Percentiles rank a stretch among this genome's conserved stretches.
Evolutionary conservation across 2,329 filamentous ascomycete species (phyloP).

Genomic region (Exutisphaerella laricina): DNA sequence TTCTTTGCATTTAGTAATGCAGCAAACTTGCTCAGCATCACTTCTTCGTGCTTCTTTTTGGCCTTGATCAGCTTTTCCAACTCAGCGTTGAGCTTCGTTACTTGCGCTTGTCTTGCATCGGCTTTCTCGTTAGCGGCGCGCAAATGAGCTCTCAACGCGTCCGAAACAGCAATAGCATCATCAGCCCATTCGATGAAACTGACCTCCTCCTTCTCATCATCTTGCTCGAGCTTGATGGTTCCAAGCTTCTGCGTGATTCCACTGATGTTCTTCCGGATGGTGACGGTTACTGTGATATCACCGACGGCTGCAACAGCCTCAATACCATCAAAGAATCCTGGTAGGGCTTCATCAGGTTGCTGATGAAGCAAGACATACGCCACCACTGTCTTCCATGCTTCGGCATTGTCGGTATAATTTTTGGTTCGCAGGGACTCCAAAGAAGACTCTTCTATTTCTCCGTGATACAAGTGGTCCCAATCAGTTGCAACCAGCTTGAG

Average conservation of each 20-base stretch:
- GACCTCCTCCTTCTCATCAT: conserved; percentile 53
- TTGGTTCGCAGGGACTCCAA: conserved; percentile 50
- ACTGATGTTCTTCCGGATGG: conserved; percentile 59
- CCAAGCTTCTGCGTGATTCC: conserved; percentile 71
- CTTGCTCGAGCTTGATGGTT: conserved; percentile 52
- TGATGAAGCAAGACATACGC: conserved; percentile 50
- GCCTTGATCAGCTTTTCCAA: conserved; percentile 60
- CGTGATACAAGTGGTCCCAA: conserved; percentile 54
- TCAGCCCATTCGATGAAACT: conserved; percentile 67
- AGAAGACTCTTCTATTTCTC: conserved; percentile 55
- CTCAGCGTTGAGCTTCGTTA: conserved; percentile 56
- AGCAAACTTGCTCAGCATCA: conserved; percentile 63
- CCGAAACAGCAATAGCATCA: conserved; percentile 49
- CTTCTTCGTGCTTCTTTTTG: conserved; percentile 62
- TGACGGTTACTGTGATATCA: conserved; percentile 52
- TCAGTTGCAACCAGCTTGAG: conserved; percentile 65
- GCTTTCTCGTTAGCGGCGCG: conserved; percentile 33
- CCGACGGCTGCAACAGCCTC: conserved; percentile 54
- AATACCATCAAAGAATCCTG: conserved; percentile 48
- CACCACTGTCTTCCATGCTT: conserved; percentile 64
- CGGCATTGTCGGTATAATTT: conserved; percentile 51
- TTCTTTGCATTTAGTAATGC: conserved; percentile 73
- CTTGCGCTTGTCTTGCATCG: conserved; percentile 49
- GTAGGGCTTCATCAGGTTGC: conserved; percentile 37
- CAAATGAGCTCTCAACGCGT: conserved; percentile 37